Conservation (phyloP, 2,329 filamentous ascomycete genomes). For the Xenosphaeropsis pyriputrescens region DNA sequence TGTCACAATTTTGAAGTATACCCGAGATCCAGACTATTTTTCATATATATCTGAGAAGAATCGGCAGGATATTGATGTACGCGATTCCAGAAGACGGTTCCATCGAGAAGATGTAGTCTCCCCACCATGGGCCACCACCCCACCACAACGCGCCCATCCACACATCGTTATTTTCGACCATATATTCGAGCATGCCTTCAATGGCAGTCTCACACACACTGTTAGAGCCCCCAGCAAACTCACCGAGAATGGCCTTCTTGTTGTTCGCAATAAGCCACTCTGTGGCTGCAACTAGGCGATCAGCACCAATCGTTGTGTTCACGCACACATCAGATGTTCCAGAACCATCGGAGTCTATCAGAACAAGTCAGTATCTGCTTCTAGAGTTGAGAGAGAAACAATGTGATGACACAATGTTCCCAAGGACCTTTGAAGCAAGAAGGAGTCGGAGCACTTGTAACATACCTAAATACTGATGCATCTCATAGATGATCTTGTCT, state of each 20-base stretch:
- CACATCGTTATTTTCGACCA: slow-evolving; percentile 31
- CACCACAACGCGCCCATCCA: slow-evolving; percentile 36
- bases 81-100: slow-evolving; percentile 28
- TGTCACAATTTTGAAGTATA: too few species aligned
- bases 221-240: slow-evolving; percentile 34
- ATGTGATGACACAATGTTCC: too few species aligned
- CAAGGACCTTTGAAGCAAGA: too few species aligned
- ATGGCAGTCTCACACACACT: slow-evolving; percentile 28
- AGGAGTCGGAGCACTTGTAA: too few species aligned
- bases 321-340: slow-evolving; percentile 33
- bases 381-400: too few species aligned
- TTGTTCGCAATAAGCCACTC: slow-evolving; percentile 33
- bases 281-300: slow-evolving; percentile 31
- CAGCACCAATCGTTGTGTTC: slow-evolving; percentile 29
- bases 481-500: slow-evolving; percentile 38
- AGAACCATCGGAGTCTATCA: slow-evolving; percentile 29
- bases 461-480: slow-evolving; percentile 37
- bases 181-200: slow-evolving; percentile 28
- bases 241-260: slow-evolving; percentile 33
- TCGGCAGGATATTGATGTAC: slow-evolving; percentile 12
- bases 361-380: too few species aligned
- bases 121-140: slow-evolving; percentile 36
- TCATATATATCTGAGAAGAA: slow-evolving; percentile 1
- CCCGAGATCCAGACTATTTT: too few species aligned
- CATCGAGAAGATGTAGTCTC: slow-evolving; percentile 26